A percentile compares a stretch with the other conserved stretches of the same genome.
Evolutionary conservation across 306 rosid species (phyloP).

Genomic region (Astragalus membranaceus): DNA sequence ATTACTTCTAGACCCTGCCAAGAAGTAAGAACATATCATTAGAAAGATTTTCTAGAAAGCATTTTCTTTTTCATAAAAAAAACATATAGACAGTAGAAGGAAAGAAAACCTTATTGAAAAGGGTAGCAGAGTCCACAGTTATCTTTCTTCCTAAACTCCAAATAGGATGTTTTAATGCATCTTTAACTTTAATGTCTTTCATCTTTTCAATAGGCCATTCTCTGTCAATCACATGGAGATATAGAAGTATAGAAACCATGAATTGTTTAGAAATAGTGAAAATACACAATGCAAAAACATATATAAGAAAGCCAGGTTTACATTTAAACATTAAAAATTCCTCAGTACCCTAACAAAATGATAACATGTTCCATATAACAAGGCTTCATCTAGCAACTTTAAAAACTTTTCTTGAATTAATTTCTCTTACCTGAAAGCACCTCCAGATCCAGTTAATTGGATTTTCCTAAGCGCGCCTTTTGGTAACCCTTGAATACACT

Average conservation of each 20-base stretch:
- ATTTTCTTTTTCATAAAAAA: conserved; percentile 1
- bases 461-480: conserved; percentile 77
- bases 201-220: conserved; percentile 82
- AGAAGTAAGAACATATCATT: not conserved
- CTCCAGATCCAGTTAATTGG: conserved; percentile 84
- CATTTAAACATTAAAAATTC: too few species aligned
- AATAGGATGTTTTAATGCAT: conserved; percentile 89
- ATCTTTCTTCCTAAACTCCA: conserved; percentile 93
- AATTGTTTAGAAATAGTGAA: not conserved
- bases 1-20: conserved; percentile 85
- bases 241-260: not conserved
- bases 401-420: not conserved
- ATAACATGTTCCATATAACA: too few species aligned
- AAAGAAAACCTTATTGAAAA: conserved; percentile 70
- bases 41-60: not conserved
- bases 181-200: conserved; percentile 71
- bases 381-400: conserved; percentile 4
- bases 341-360: too few species aligned
- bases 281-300: not conserved
- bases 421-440: conserved; percentile 70
- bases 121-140: conserved; percentile 89
- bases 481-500: conserved; percentile 86
- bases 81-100: not conserved
- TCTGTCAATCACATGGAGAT: conserved; percentile 27
- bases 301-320: too few species aligned